These are phyloP conservation scores for Pestalotiopsis fici DNA, from an alignment of 2,329 filamentous ascomycete species.

Conservation along the genomic window DNA sequence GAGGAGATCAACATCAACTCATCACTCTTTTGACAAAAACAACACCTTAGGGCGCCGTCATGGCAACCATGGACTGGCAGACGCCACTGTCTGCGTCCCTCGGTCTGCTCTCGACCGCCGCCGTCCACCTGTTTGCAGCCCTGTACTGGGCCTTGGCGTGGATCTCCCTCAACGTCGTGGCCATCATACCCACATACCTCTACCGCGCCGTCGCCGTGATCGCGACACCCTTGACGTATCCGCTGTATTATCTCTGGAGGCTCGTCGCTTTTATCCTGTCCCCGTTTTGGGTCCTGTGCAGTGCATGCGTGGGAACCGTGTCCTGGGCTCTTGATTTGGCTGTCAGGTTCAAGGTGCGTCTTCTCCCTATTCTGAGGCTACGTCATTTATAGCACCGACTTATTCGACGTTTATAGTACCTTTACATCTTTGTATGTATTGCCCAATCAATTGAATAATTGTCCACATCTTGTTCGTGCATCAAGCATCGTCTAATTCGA, in stretches of 20 bases:
- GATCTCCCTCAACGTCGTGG: not conserved
- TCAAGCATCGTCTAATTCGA: not conserved
- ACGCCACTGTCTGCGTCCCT: not conserved
- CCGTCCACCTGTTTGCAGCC: not conserved
- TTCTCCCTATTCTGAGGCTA: not conserved
- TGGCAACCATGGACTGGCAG: conserved; percentile 3
- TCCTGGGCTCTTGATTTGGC: conserved; percentile 19
- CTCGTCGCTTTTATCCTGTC: conserved; percentile 27
- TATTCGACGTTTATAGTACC: conserved; percentile 19
- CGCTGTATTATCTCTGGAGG: conserved; percentile 22
- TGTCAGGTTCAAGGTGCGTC: conserved; percentile 27
- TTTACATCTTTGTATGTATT: conserved; percentile 32
- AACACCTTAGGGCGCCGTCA: not conserved
- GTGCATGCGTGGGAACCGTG: conserved; percentile 11
- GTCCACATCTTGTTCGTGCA: not conserved
- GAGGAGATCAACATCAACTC: not conserved
- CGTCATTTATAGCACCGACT: not conserved
- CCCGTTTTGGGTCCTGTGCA: conserved; percentile 24
- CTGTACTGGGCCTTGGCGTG: not conserved
- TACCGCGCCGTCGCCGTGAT: conserved; percentile 18
- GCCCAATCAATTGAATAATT: not conserved
- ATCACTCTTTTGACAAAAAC: not conserved
- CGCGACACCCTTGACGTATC: conserved; percentile 28
- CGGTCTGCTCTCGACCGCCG: not conserved
- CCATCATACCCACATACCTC: not conserved